These are phyloP conservation scores for Heliocybe sulcata DNA, from an alignment of 1,284 basidiomycete species.

Conservation along the genomic window DNA sequence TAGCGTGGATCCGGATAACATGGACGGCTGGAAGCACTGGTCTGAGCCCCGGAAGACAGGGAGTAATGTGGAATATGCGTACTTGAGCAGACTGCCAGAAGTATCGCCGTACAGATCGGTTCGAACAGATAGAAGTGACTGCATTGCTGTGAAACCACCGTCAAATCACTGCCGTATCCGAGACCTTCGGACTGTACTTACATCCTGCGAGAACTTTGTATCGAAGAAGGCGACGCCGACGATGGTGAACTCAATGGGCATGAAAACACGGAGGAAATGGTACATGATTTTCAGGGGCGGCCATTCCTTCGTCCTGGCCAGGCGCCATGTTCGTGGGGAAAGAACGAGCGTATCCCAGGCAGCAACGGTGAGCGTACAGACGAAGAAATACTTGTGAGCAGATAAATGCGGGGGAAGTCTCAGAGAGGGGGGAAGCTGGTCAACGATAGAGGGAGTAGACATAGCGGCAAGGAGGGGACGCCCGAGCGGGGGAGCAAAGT, in stretches of 20 bases:
- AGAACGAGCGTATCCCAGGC: constrained; percentile 83
- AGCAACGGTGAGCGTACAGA: constrained; percentile 78
- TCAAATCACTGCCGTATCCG: background rate
- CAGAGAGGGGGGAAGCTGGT: constrained; percentile 46
- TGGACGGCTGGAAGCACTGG: constrained; percentile 40
- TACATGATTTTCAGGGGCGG: constrained; percentile 69
- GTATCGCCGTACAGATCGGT: constrained; percentile 72
- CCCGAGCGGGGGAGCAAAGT: background rate
- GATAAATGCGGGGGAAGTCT: constrained; percentile 66
- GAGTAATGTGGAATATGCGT: constrained; percentile 7
- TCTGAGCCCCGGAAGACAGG: background rate
- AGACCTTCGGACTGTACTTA: constrained; percentile 21
- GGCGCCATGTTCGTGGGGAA: constrained; percentile 67
- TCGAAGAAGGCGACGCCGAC: constrained; percentile 80
- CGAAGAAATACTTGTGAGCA: constrained; percentile 81
- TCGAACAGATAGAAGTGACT: constrained; percentile 74
- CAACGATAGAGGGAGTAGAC: constrained; percentile 16
- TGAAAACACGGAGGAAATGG: constrained; percentile 65
- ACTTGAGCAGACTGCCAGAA: constrained; percentile 66
- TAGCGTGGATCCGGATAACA: constrained; percentile 69
- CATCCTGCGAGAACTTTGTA: constrained; percentile 51
- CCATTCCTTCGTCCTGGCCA: constrained; percentile 64
- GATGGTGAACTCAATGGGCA: constrained; percentile 69
- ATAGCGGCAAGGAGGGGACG: background rate
- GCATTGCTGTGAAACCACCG: constrained; percentile 37